phyloP scores from a whole-genome alignment of 139 green algal genomes.

The Dunaliella sp. region DNA sequence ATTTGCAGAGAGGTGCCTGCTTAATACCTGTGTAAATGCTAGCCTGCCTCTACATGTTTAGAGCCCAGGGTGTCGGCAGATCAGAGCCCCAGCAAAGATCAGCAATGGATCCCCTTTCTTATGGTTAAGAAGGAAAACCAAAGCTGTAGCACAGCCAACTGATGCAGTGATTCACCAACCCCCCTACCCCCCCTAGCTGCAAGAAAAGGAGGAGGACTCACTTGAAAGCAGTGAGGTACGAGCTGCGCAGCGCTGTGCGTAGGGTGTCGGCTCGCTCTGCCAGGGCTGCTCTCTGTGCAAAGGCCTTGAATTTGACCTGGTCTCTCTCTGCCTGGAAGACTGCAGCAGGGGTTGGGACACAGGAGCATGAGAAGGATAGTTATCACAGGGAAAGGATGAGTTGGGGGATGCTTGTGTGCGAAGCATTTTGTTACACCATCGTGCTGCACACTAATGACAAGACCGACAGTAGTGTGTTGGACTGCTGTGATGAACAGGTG shows the following conservation, averaged over 20 bases:
- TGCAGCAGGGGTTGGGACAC: conserved; percentile 8
- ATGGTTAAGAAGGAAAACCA: no score
- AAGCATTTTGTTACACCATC: no score
- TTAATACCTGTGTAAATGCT: no score
- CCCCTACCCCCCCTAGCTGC: not conserved
- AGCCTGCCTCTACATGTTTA: no score
- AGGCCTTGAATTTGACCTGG: conserved; percentile 53
- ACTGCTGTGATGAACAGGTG: no score
- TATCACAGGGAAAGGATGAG: not conserved
- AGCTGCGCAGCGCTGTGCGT: conserved; percentile 25
- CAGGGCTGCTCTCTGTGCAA: conserved; percentile 37
- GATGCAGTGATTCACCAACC: not conserved
- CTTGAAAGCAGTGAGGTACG: conserved; percentile 32
- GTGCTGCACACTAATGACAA: no score
- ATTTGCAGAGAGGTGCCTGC: no score
- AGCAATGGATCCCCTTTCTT: no score
- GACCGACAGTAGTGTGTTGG: no score
- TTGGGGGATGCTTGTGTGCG: no score
- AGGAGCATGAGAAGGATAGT: not conserved
- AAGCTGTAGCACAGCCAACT: not conserved
- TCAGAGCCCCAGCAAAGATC: no score
- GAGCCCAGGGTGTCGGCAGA: no score
- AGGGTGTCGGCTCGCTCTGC: conserved; percentile 25
- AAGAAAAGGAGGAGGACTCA: not conserved
- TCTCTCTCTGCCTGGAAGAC: conserved; percentile 50